Conservation (phyloP, 2,329 filamentous ascomycete genomes). For the Beauveria medogensis region DNA sequence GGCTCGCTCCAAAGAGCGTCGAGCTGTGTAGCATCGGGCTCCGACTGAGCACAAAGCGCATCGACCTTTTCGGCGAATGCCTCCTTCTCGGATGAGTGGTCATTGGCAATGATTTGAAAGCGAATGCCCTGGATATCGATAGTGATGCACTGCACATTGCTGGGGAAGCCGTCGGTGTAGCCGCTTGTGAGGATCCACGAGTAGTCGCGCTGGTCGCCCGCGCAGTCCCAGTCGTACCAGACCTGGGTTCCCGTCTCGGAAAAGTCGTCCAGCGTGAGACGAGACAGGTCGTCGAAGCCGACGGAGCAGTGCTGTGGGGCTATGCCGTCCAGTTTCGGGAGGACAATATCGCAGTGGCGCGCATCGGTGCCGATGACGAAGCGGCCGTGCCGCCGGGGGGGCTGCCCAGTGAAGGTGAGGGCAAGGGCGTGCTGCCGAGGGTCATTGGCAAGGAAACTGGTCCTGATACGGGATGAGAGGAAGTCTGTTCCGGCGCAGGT, state of each 20-base stretch:
- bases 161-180: conserved; percentile 26
- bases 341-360: conserved; percentile 27
- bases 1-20: conserved; percentile 20
- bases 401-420: conserved; percentile 25
- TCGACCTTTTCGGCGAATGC: conserved; percentile 27
- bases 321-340: conserved; percentile 27
- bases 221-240: conserved; percentile 34
- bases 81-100: conserved; percentile 25
- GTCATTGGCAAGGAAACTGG: conserved; percentile 15
- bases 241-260: conserved; percentile 31
- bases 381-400: conserved; percentile 26
- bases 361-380: conserved; percentile 33
- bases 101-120: conserved; percentile 32
- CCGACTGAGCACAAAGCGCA: conserved; percentile 23
- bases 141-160: conserved; percentile 25
- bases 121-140: conserved; percentile 32
- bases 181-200: conserved; percentile 29
- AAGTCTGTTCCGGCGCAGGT: conserved; percentile 18
- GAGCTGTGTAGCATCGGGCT: conserved; percentile 20
- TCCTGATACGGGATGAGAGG: conserved; percentile 23
- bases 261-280: conserved; percentile 31
- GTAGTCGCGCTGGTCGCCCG: conserved; percentile 27
- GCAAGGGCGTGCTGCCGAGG: conserved; percentile 24
- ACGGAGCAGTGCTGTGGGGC: conserved; percentile 29
- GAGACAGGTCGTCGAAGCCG: conserved; percentile 29